phyloP scores from a whole-genome alignment of 495 filamentous ascomycete genomes.

The Podospora anserina region DNA sequence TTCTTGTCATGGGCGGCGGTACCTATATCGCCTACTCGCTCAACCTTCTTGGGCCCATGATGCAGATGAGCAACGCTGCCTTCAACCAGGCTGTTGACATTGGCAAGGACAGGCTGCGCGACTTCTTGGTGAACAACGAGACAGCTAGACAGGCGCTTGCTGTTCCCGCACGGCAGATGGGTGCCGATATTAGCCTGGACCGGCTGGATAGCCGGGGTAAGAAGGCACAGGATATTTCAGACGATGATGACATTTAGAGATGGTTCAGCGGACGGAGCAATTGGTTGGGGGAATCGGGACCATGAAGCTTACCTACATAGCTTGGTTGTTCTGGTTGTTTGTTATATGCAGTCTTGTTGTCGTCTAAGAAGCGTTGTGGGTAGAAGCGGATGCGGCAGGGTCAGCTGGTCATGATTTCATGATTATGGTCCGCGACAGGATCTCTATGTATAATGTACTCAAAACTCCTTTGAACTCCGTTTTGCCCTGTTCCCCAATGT shows the following conservation, averaged over 20 bases:
- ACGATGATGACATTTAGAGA: conserved; percentile 49
- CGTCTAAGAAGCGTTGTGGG: conserved; percentile 2
- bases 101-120: conserved; percentile 80
- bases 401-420: not conserved
- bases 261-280: not conserved
- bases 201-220: conserved; percentile 60
- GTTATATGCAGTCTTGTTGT: not conserved
- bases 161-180: conserved; percentile 52
- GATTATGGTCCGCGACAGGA: conserved; percentile 11
- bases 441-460: conserved; percentile 24
- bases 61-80: conserved; percentile 90
- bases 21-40: conserved; percentile 88
- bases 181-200: conserved; percentile 54
- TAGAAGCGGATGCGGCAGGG: conserved; percentile 4
- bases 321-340: not conserved
- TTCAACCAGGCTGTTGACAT: conserved; percentile 80
- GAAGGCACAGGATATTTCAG: conserved; percentile 43
- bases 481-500: not conserved
- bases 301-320: not conserved
- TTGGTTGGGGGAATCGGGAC: not conserved
- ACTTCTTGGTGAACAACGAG: conserved; percentile 79
- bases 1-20: conserved; percentile 69
- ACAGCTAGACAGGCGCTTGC: conserved; percentile 75
- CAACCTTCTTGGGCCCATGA: conserved; percentile 92
- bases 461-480: conserved; percentile 15